These are phyloP conservation scores for Nakazawaea peltata DNA, from an alignment of 805 yeast genomes.

Conservation along the genomic window DNA sequence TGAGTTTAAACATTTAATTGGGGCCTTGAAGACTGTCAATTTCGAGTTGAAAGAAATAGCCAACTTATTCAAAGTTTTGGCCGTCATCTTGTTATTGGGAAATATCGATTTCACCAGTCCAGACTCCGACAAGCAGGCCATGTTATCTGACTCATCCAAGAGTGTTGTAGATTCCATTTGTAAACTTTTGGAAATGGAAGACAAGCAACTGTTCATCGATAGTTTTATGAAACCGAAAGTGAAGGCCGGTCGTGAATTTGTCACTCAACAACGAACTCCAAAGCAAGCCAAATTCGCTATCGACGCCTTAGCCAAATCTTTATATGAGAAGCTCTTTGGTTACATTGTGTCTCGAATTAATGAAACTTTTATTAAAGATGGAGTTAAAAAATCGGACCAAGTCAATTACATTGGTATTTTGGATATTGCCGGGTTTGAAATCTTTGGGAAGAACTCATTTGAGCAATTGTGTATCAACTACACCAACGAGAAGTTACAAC, in stretches of 20 bases:
- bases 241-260: constrained; percentile 84
- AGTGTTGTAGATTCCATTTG: constrained; percentile 43
- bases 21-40: constrained; percentile 71
- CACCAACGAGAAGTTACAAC: constrained; percentile 54
- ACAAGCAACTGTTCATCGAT: constrained; percentile 42
- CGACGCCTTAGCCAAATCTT: constrained; percentile 80
- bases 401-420: constrained; percentile 44
- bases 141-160: constrained; percentile 38
- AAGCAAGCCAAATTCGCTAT: constrained; percentile 72
- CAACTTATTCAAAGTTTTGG: constrained; percentile 56
- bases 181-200: constrained; percentile 53
- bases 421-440: constrained; percentile 58
- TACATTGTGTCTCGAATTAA: constrained; percentile 72
- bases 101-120: constrained; percentile 65
- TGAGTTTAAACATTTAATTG: constrained; percentile 55
- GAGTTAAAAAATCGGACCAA: constrained; percentile 18
- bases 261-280: constrained; percentile 71
- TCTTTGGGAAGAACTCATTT: constrained; percentile 47
- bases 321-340: constrained; percentile 80
- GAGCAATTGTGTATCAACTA: constrained; percentile 55
- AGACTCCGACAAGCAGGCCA: constrained; percentile 66
- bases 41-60: constrained; percentile 46
- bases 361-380: constrained; percentile 34
- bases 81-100: constrained; percentile 79
- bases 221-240: constrained; percentile 73